Evolutionary conservation across 1,139 yeast species (phyloP), one percentile per base, ranked within the genome.

Genomic region (Suhomyces taliae): DNA sequence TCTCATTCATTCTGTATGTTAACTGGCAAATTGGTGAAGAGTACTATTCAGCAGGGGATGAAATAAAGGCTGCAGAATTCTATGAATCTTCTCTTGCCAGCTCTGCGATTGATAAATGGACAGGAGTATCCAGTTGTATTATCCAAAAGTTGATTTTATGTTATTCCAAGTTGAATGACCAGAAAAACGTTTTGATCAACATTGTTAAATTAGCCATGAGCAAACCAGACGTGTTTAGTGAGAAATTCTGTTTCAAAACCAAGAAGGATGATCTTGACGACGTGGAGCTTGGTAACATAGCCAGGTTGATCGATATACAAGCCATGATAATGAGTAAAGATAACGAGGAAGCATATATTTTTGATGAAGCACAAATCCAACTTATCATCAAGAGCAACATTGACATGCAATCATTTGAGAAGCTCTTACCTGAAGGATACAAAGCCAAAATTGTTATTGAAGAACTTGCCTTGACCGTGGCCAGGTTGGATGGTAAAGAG

Each of bases 11-110:
- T 60, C 72, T 43, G 65, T 78, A 71, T 53, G 61, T 80, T 4
- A 70, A 74, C 53, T 81, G 72, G 64, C 70, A 75, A 48, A 58
- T 82, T 8, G 89, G 78, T 1, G 81, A 80, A 45, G 76, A 73
- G 44, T 68, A 72, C 53, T 69, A 59, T 39, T 49, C 52, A 0
- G 43, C 51, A 12, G 50, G 55, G 7, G 68, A 74, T 38, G 69
- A 53, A 46, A 39, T 69, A 3, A 65, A 66, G 51, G 81, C 87
- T 0, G 60, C 69, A 3, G 67, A 67, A 36, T 66, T 64, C 45
- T 80, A 65, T 49, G 66, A 70, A 39, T 64, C 63, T 5, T 58
- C 74, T 2, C 42, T 70, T 36, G 43, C 43, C 6, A 41, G 35
- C n/a, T 34, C 47, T 4, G 46, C 44, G 2, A 34, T 37, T 11